Conservation (phyloP, 441 rosid genomes). For the Populus hybrid region DNA sequence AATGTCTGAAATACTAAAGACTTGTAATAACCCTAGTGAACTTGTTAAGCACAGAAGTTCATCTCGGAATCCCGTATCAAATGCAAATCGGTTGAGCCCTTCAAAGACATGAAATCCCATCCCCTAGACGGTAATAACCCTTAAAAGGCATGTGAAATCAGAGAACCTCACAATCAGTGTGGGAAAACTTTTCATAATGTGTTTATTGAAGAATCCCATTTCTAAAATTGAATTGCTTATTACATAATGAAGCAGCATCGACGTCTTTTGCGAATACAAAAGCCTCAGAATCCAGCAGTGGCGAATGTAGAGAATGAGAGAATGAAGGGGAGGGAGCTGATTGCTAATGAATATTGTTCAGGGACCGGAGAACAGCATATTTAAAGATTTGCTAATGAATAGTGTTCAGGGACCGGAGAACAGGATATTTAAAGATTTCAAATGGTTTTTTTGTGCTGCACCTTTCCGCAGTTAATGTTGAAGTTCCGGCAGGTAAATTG, state of each 20-base stretch:
- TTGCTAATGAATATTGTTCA: background rate
- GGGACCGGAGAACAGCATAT: too few species aligned
- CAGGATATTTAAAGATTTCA: background rate
- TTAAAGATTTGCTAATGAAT: too few species aligned
- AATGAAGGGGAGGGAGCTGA: background rate
- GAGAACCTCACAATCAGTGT: background rate
- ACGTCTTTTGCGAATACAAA: background rate
- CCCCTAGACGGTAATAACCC: background rate
- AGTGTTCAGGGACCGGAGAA: background rate
- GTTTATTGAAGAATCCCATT: background rate
- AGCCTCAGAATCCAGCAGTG: background rate
- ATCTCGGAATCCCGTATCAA: conserved; percentile 28
- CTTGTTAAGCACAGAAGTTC: conserved; percentile 55
- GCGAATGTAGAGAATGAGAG: background rate
- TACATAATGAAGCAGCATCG: background rate
- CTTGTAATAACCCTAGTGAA: conserved; percentile 61
- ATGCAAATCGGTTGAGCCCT: conserved; percentile 29
- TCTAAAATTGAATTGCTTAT: background rate
- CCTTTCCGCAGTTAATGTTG: background rate
- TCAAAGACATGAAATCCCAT: conserved; percentile 13
- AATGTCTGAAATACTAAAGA: conserved; percentile 69
- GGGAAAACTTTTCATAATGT: background rate
- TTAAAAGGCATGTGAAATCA: background rate
- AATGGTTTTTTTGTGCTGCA: background rate
- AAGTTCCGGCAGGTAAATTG: too few species aligned